Base-by-base conservation (phyloP, 768 basidiomycete genomes). In the Termitomyces sp. region DNA sequence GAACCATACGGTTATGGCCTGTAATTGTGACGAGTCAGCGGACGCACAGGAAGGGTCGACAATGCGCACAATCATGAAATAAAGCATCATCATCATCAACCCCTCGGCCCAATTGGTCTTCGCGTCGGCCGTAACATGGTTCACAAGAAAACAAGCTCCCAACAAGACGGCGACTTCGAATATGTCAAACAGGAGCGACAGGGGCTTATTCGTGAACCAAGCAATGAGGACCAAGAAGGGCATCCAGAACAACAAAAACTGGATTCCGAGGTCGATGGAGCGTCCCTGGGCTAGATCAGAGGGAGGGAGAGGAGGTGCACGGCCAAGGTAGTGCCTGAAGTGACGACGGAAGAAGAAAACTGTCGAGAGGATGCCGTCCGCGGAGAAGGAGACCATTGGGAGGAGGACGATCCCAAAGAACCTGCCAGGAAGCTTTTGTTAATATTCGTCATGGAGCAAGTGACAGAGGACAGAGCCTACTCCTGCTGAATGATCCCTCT, bases 101-200 rank as follows among this genome's bases (percentile, higher is more conserved):
- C 88, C 86, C 70, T 89, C 88, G 0, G 78, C 81, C 86, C 88
- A 89, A 65, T 89, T 89, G 1, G 89, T 89, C 68, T 89, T 88
- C 8, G 81, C 73, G 64, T 89, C 88, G 0, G 85, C 83, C 4
- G 87, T 88, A 46, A 89, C 83, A 65, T 87, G 87, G 68, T 88
- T 91, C 54, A 89, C 88, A 43, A 90, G 71, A 73, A 90, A 89
- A 64, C 84, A 85, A 1, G 86, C 77, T 0, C 82, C 86, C 5
- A 91, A 67, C n/a, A 89, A 70, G 25, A 84, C 62, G 1, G 81
- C 80, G 1, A 89, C 80, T 64, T 89, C 86, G 60, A 84, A 86
- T 41, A 85, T 65, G 65, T 89, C 87, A 62, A 90, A 89, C 39
- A 90, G 71, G 23, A 90, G 68, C 7, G 75, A 72, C 65, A 90